Conservation (phyloP, 768 basidiomycete species). For the Phlebiopsis flavidoalba region DNA sequence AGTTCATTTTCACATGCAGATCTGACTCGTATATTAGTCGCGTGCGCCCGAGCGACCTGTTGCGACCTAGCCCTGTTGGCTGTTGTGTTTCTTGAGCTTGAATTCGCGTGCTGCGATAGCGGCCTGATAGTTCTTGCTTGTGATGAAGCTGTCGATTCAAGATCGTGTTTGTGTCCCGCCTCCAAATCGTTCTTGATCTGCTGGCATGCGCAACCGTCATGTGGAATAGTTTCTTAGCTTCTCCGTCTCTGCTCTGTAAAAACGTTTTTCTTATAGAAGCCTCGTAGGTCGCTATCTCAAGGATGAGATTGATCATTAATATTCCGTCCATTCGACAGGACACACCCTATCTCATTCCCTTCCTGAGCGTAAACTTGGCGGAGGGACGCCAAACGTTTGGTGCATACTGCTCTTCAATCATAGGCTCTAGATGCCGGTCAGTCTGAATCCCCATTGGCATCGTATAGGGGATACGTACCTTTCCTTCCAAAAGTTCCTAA, state of each 20-base stretch:
- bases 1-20: conserved; percentile 89
- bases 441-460: background rate
- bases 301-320: background rate
- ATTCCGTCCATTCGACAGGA: conserved; percentile 14
- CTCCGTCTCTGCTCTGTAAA: conserved; percentile 80
- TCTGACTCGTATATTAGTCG: conserved; percentile 92
- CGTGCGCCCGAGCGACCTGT: conserved; percentile 84
- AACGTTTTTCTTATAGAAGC: conserved; percentile 78
- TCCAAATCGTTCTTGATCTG: conserved; percentile 79
- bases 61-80: conserved; percentile 78
- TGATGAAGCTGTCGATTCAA: conserved; percentile 60
- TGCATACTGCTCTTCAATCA: conserved; percentile 95
- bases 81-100: conserved; percentile 88
- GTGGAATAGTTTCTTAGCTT: conserved; percentile 73
- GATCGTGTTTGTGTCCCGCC: conserved; percentile 49
- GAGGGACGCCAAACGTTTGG: conserved; percentile 79
- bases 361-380: conserved; percentile 69
- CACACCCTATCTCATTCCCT: conserved; percentile 94
- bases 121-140: conserved; percentile 66
- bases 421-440: conserved; percentile 49
- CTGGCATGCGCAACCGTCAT: conserved; percentile 62
- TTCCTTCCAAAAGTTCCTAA: conserved; percentile 89
- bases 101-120: conserved; percentile 87
- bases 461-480: conserved; percentile 48
- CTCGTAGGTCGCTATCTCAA: conserved; percentile 66